Evolutionary conservation across 1,139 yeast species (phyloP), one percentile per base, ranked within the genome.

Genomic region (Lodderomyces orthopsilosis): DNA sequence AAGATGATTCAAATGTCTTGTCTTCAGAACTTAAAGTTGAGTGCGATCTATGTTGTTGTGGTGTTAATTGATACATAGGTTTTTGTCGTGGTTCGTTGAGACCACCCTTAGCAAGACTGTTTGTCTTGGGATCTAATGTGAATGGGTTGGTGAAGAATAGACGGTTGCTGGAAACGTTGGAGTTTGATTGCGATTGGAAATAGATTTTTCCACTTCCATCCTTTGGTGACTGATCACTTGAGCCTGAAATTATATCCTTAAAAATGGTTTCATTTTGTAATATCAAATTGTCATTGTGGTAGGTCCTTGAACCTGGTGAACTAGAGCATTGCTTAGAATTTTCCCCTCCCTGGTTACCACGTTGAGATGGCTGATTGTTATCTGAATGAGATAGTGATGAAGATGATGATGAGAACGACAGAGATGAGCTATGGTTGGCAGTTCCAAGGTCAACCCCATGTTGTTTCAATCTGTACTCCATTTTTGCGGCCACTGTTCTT

Each of bases 401-500:
- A 10, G 38, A 41, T 3, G 38, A 34, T 7, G 45, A 42, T 17
- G 46, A 41, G 13, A 9, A 19, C 14, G 41, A 33, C 23, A 34
- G 24, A 10, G 42, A 28, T 3, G 43, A 34, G 21, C 17, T 19
- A n/a, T 5, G 17, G n/a, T 14, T 2, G 2, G 33, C 28, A 24
- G 21, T 27, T 8, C 9, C n/a, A 7, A 32, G 12, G 4, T 15
- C 33, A 24, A 21, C 2, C 23, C 41, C 41, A 22, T 32, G 35
- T 3, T 13, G 33, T 26, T 51, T 53, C 41, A 70, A 56, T 37
- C 78, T 51, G 49, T 63, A 73, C 2, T 58, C 68, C 14, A 73
- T 60, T 53, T 73, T 73, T 2, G 75, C 77, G 35, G 75, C 72
- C 49, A 72, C 53, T 1, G 76, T 73, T 46, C 75, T 55, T 43